Evolutionary conservation across 345 rosid genomes (phyloP).

Genomic region (Pelargonium nanum): DNA sequence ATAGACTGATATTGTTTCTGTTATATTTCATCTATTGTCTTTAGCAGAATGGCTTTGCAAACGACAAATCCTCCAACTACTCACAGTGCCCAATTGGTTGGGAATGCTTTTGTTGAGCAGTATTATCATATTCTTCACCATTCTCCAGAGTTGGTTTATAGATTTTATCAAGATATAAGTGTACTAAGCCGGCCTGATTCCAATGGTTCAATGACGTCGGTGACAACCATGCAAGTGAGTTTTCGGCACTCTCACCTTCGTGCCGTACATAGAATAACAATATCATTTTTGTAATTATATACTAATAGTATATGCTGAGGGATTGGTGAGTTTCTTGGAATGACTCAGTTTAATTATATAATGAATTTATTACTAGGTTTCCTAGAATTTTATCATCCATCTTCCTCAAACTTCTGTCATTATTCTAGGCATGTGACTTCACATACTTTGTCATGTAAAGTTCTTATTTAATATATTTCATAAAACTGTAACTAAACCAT

Average conservation of each 20-base stretch:
- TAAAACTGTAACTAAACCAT: not conserved
- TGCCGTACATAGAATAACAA: not conserved
- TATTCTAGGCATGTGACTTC: too few relatives aligned
- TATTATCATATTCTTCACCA: slow-evolving; percentile 63
- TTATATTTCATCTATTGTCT: not conserved
- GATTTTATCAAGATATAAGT: slow-evolving; percentile 65
- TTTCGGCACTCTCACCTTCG: not conserved
- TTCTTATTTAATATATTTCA: not conserved
- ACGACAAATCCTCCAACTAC: slow-evolving; percentile 25
- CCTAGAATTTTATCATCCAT: too few relatives aligned
- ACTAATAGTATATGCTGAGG: too few relatives aligned
- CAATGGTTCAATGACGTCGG: slow-evolving; percentile 41
- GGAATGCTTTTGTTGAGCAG: slow-evolving; percentile 62
- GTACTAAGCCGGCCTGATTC: slow-evolving; percentile 48
- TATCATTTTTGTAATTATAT: not conserved
- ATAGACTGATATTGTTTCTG: not conserved
- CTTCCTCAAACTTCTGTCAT: too few relatives aligned
- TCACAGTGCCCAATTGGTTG: slow-evolving; percentile 43
- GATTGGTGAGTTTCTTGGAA: too few relatives aligned
- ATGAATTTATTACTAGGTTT: too few relatives aligned
- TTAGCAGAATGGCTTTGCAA: slow-evolving; percentile 37
- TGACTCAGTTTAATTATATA: too few relatives aligned
- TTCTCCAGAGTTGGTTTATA: slow-evolving; percentile 41
- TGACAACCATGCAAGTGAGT: slow-evolving; percentile 53
- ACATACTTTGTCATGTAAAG: too few relatives aligned